Conservation (phyloP, 2,329 filamentous ascomycete genomes). For the Fusarium goolgardi region DNA sequence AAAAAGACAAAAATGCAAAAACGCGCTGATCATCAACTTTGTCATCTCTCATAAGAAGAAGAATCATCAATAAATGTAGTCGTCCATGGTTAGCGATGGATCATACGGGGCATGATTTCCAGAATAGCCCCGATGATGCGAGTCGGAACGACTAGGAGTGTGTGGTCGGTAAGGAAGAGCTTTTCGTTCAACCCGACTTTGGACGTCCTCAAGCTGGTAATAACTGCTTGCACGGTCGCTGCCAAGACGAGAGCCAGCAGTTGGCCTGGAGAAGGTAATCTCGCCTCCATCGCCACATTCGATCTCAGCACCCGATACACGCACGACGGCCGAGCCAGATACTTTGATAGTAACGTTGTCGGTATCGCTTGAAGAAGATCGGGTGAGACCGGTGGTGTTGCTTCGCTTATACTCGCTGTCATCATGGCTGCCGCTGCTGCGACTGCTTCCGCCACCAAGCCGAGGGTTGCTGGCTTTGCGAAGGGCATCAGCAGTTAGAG, state of each 20-base stretch:
- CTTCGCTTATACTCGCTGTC: constrained; percentile 73
- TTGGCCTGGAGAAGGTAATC: constrained; percentile 63
- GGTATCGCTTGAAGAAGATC: constrained; percentile 62
- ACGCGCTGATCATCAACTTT: constrained; percentile 48
- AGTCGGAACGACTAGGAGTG: constrained; percentile 63
- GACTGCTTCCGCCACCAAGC: constrained; percentile 62
- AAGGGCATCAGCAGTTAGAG: constrained; percentile 67
- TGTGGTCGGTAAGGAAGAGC: constrained; percentile 58
- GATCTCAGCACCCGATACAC: constrained; percentile 68
- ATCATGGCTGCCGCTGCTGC: constrained; percentile 69
- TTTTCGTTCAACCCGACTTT: constrained; percentile 57
- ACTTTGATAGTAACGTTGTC: constrained; percentile 73
- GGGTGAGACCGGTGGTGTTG: constrained; percentile 70
- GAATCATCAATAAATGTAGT: constrained; percentile 49
- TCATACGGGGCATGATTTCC: constrained; percentile 50
- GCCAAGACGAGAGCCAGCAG: constrained; percentile 53
- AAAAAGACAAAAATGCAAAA: constrained; percentile 27
- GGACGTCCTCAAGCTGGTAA: constrained; percentile 62
- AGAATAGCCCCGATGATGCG: constrained; percentile 52
- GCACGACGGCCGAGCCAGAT: constrained; percentile 65
- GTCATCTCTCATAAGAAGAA: constrained; percentile 47
- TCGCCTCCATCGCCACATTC: constrained; percentile 69
- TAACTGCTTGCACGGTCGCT: constrained; percentile 65
- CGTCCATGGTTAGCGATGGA: constrained; percentile 44
- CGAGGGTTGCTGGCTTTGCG: constrained; percentile 59